phyloP scores from a whole-genome alignment of 768 basidiomycete species.

The Cantharellus anzutake region DNA sequence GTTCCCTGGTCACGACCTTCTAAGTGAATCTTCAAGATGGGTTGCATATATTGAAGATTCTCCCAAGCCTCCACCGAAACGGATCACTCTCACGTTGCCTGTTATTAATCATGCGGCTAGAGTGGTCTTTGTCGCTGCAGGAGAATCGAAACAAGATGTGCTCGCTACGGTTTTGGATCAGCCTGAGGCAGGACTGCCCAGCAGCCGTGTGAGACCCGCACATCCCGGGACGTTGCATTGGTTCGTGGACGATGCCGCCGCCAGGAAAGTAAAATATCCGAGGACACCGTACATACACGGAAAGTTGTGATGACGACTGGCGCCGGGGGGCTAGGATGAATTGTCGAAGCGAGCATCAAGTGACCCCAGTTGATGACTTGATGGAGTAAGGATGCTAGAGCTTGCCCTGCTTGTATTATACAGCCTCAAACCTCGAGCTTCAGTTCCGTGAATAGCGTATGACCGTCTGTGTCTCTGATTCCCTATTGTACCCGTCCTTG shows the following conservation, averaged over 20 bases:
- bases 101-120: slow-evolving; percentile 80
- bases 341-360: no score
- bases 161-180: slow-evolving; percentile 53
- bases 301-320: no score
- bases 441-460: no score
- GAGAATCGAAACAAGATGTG: slow-evolving; percentile 62
- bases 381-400: no score
- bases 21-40: slow-evolving; percentile 83
- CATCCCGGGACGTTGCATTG: slow-evolving; percentile 77
- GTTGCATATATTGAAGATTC: slow-evolving; percentile 85
- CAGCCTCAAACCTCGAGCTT: no score
- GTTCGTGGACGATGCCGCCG: slow-evolving; percentile 84
- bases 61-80: slow-evolving; percentile 78
- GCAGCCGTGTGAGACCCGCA: slow-evolving; percentile 60
- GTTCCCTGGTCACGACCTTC: slow-evolving; percentile 80
- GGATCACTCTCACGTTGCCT: slow-evolving; percentile 84
- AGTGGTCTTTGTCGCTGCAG: slow-evolving; percentile 77
- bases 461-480: no score
- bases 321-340: no score
- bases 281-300: not conserved
- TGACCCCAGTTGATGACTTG: no score
- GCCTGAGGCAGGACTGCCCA: slow-evolving; percentile 40
- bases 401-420: no score
- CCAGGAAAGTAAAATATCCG: slow-evolving; percentile 37
- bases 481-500: no score